Percentiles rank a stretch among this genome's conserved stretches.
phyloP scores from a whole-genome alignment of 495 filamentous ascomycete genomes.

The Podospora bellae-mahoneyi region DNA sequence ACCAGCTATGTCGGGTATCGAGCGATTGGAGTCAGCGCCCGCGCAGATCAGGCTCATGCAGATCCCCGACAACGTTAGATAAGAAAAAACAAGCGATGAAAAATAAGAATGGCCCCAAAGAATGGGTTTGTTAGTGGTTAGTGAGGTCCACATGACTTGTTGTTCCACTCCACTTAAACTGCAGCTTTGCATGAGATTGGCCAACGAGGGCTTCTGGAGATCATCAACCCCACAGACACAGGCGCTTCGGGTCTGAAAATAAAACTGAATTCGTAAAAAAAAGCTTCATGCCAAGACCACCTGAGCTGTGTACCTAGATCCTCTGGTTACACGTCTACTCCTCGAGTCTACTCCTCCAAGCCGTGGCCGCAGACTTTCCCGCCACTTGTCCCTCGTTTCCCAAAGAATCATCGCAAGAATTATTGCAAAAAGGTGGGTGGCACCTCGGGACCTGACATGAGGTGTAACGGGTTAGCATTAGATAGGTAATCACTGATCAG shows the following conservation, averaged over 20 bases:
- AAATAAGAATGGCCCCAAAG: background rate
- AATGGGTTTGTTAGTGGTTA: background rate
- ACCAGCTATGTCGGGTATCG: too few species aligned
- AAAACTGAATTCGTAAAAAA: background rate
- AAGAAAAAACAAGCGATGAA: background rate
- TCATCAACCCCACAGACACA: too few species aligned
- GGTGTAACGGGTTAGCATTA: background rate
- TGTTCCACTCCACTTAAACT: background rate
- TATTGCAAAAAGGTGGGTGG: conserved; percentile 11
- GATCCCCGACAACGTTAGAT: background rate
- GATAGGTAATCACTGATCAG: background rate
- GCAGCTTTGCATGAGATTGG: background rate
- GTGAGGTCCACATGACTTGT: background rate
- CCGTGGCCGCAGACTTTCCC: background rate
- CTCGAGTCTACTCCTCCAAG: background rate
- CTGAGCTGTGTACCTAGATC: background rate
- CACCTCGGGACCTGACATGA: conserved; percentile 10
- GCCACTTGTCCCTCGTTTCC: background rate
- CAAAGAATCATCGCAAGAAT: background rate
- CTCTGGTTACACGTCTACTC: background rate
- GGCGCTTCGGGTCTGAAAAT: background rate
- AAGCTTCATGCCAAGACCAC: background rate
- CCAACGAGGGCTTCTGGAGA: too few species aligned
- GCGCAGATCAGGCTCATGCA: background rate
- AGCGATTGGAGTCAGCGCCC: background rate